These are phyloP conservation scores for Chenopodium suecicum DNA, from an alignment of 148 eudicot genomes.

Conservation along the genomic window DNA sequence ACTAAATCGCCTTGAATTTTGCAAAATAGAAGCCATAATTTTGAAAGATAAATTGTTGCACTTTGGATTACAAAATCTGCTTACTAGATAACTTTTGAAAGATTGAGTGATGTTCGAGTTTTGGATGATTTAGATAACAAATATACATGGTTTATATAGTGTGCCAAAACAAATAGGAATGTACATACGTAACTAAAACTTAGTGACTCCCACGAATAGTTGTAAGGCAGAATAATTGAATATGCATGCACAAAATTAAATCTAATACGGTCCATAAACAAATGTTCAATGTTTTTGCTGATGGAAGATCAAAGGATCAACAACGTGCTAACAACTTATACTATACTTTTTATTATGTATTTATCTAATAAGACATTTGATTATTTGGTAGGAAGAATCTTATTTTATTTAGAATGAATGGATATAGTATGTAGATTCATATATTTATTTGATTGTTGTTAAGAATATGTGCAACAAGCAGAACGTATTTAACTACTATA, in stretches of 20 bases:
- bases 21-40: constrained; percentile 23
- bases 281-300: neutral
- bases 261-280: neutral
- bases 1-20: neutral
- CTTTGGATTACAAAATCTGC: neutral
- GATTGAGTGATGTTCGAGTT: neutral
- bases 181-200: neutral
- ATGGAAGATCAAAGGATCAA: neutral
- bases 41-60: neutral
- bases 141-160: neutral
- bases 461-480: neutral
- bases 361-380: too few species aligned
- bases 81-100: too few species aligned
- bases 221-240: neutral
- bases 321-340: constrained; percentile 6
- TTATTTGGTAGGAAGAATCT: constrained; percentile 1
- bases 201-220: constrained; percentile 35
- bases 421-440: neutral
- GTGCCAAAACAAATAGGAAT: neutral
- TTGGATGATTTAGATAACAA: neutral
- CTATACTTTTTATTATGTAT: neutral
- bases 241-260: neutral
- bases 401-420: neutral
- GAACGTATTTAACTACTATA: neutral
- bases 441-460: neutral